Percentiles rank a stretch among this genome's conserved stretches.
Evolutionary conservation across 179 eudicot species (phyloP).

Genomic region (Silene coronaria): DNA sequence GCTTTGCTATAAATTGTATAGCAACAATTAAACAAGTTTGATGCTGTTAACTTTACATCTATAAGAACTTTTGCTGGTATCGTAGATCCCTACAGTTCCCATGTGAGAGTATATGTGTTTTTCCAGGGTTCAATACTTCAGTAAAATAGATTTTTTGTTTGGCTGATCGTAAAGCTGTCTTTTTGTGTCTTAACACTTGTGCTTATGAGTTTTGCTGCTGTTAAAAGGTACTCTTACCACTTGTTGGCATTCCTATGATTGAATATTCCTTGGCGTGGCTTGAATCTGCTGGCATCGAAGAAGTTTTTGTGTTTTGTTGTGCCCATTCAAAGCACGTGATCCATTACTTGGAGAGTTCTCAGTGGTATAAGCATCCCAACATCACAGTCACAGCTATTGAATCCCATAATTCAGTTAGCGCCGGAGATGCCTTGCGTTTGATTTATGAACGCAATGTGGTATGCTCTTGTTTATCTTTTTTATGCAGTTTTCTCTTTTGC

Average conservation of each 20-base stretch:
- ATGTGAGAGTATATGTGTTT: background rate
- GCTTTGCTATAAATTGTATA: background rate
- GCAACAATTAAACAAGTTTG: background rate
- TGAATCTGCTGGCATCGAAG: constrained; percentile 87
- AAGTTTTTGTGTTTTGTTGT: constrained; percentile 87
- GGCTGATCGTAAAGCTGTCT: background rate
- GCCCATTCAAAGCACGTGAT: constrained; percentile 95
- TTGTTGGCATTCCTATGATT: constrained; percentile 84
- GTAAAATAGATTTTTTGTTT: background rate
- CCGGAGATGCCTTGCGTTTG: constrained; percentile 89
- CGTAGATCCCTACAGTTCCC: too few relatives aligned
- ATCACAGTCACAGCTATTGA: constrained; percentile 73
- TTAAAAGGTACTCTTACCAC: constrained; percentile 75
- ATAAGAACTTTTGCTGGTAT: too few relatives aligned
- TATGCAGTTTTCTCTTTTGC: background rate
- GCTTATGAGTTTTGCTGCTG: constrained; percentile 6
- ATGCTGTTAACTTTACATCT: background rate
- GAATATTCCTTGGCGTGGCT: constrained; percentile 94
- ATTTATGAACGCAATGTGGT: constrained; percentile 85
- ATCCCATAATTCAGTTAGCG: constrained; percentile 69
- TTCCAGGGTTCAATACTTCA: background rate
- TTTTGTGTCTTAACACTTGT: background rate
- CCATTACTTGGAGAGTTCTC: constrained; percentile 60
- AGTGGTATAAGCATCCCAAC: constrained; percentile 74
- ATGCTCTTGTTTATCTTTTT: constrained; percentile 23